Conservation (phyloP, 441 rosid species). For the Adansonia gregorii region DNA sequence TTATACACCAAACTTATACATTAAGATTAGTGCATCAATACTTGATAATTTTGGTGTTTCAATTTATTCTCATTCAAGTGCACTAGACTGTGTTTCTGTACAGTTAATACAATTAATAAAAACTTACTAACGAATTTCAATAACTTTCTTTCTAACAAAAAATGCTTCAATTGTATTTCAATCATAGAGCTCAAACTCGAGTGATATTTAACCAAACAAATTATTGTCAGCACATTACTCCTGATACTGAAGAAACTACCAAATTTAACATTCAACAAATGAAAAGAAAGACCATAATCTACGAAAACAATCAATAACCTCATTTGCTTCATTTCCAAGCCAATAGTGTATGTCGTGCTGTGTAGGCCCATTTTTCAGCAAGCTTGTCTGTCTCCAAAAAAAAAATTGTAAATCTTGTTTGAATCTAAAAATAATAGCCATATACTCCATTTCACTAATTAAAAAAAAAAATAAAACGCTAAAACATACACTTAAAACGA, state of each 20-base stretch:
- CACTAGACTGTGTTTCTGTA: not conserved
- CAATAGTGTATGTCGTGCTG: conserved; percentile 81
- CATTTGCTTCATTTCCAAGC: conserved; percentile 69
- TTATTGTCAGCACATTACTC: conserved; percentile 4
- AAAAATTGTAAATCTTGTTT: not conserved
- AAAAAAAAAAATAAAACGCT: not conserved
- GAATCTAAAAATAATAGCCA: not conserved
- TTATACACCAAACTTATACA: not conserved
- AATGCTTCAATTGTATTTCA: conserved; percentile 2
- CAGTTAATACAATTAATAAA: not conserved
- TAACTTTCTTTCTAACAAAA: not conserved
- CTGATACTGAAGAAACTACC: conserved; percentile 6
- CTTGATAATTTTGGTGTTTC: not conserved
- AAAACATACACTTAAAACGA: conserved; percentile 64
- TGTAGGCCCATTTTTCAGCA: conserved; percentile 54
- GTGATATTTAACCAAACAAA: not conserved
- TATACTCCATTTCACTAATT: conserved; percentile 16
- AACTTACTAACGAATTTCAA: not conserved
- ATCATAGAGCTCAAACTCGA: not conserved
- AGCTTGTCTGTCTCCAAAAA: conserved; percentile 51
- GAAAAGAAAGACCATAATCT: not conserved
- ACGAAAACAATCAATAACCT: conserved; percentile 45
- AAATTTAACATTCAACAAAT: conserved; percentile 13
- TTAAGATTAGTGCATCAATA: not conserved
- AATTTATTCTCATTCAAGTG: conserved; percentile 1